Evolutionary conservation across 805 yeast genomes (phyloP), one percentile per base, ranked within the genome.

Genomic region (Danielia reshetovae): DNA sequence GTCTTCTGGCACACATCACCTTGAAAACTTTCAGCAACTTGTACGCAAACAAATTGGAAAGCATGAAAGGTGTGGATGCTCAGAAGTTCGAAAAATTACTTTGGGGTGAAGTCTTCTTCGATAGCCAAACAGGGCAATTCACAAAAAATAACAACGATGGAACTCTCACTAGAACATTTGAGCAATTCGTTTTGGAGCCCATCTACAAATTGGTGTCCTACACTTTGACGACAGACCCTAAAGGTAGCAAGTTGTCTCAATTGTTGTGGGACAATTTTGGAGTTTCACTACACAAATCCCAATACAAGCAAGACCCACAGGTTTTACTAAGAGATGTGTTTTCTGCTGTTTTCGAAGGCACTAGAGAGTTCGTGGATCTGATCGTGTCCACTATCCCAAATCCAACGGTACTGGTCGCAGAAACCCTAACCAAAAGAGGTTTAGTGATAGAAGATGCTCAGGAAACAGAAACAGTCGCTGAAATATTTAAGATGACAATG

Each of bases 21-120:
- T 55, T 87, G 24, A 57, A 65, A 29, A 78, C 87, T 17, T 86
- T 88, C 60, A 76, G 87, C 0, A 40, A 57, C 10, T 49, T 70
- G 11, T 82, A 74, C 59, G 72, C 43, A 18, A 38, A 44, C 2
- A 34, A 29, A n/a, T 40, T 38, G 17, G 24, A 19, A 7, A 14
- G 29, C 1, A 42, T 37, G 14, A 15, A 27, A 9, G 28, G 29
- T 7, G 24, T 54, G n/a, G 53, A 55, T 17, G 40, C 53, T 2
- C 58, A 53, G 2, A 59, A 60, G 2, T 75, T 88, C 52, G 61
- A 75, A 0, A 51, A 54, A 27, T 65, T 77, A 36, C 61, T 88
- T 14, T 89, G 97, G 96, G 96, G 96, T 0, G 80, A 82, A 41
- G 51, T 77, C 5, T 79, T 69, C 46, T 85, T 62, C 51, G 57